Percentiles rank a stretch among this genome's conserved stretches.
phyloP scores from a whole-genome alignment of 352 stramenopile species.

The Globisporangium okanoganense region DNA sequence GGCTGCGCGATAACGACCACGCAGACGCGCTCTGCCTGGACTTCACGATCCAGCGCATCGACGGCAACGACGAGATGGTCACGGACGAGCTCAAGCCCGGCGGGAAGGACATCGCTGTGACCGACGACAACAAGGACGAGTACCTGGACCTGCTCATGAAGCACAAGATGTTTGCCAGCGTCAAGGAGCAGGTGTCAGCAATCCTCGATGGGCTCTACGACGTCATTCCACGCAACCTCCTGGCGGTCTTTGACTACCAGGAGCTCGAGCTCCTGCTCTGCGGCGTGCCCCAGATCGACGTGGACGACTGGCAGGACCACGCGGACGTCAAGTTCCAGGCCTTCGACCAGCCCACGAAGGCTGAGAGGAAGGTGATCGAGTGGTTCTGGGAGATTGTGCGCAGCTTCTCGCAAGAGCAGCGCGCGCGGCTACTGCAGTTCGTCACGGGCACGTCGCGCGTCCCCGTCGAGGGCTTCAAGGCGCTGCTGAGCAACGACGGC shows the following conservation, averaged over 20 bases:
- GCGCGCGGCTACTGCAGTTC: conserved; percentile 88
- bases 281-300: conserved; percentile 87
- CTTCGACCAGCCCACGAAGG: conserved; percentile 51
- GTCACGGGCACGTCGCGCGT: conserved; percentile 87
- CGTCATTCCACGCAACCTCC: conserved; percentile 83
- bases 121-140: conserved; percentile 93
- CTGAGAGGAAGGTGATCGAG: conserved; percentile 64
- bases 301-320: conserved; percentile 87
- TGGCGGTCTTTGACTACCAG: conserved; percentile 93
- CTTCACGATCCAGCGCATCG: conserved; percentile 62
- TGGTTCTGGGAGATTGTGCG: conserved; percentile 90
- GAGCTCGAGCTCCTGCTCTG: conserved; percentile 95
- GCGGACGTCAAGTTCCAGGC: conserved; percentile 78
- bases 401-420: conserved; percentile 79
- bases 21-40: conserved; percentile 66
- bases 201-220: conserved; percentile 91
- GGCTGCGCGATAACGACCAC: conserved; percentile 62
- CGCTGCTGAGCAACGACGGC: conserved; percentile 70
- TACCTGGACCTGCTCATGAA: conserved; percentile 95
- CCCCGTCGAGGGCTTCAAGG: conserved; percentile 95
- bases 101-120: conserved; percentile 91
- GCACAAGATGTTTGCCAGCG: conserved; percentile 91
- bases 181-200: conserved; percentile 86
- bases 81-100: conserved; percentile 89
- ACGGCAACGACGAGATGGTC: conserved; percentile 44